phyloP scores from a whole-genome alignment of 208 protist genomes.

The Trypanosoma grayi region DNA sequence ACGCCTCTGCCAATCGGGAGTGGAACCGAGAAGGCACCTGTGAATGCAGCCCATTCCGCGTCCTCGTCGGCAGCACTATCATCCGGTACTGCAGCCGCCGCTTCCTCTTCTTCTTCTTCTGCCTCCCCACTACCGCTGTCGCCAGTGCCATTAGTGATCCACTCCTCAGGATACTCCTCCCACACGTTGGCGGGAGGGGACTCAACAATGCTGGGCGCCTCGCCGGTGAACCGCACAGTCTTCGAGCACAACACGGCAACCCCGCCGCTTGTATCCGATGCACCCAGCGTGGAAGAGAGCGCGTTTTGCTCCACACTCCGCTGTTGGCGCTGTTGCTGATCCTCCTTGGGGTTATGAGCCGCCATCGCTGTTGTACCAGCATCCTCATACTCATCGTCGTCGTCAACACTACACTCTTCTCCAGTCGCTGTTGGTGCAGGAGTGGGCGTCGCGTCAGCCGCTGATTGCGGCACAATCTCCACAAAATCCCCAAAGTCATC shows the following conservation, averaged over 20 bases:
- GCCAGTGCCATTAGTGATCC: neutral
- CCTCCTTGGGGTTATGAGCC: no score
- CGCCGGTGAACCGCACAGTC: neutral
- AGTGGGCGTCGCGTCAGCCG: neutral
- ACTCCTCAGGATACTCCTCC: neutral
- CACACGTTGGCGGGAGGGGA: neutral
- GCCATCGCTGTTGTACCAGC: no score
- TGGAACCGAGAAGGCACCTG: neutral
- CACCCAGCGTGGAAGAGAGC: no score
- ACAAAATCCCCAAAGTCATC: conserved; percentile 41
- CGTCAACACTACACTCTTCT: no score
- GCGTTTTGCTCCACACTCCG: no score
- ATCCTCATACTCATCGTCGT: no score
- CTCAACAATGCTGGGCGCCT: neutral
- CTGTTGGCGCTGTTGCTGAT: no score
- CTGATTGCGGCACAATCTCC: neutral
- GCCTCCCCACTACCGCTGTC: neutral
- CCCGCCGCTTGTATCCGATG: no score
- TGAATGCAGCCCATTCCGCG: conserved; percentile 19
- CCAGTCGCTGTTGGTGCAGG: neutral
- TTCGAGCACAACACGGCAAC: neutral
- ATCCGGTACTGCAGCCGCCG: no score
- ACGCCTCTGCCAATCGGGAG: neutral
- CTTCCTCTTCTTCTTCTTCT: neutral
- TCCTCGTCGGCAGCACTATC: conserved; percentile 1